Evolutionary conservation across 192 early-diverging fungal genomes (phyloP).

Genomic region (Rhizophagus prolifer): DNA sequence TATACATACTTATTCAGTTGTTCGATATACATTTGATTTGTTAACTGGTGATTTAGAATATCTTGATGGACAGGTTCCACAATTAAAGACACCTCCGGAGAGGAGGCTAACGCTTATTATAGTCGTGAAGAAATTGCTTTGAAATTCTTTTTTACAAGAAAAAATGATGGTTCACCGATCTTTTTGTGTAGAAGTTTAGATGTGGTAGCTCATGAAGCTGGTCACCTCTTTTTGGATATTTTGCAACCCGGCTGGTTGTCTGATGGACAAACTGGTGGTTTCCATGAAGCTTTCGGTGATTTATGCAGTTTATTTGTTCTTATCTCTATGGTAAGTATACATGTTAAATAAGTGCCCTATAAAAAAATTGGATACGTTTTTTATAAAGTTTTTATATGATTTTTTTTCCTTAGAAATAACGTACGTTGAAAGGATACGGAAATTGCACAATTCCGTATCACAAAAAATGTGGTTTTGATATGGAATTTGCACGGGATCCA

Average conservation of each 20-base stretch:
- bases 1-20: background rate
- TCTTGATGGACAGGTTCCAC: constrained; percentile 1
- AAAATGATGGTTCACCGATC: background rate
- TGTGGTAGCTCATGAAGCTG: constrained; percentile 9
- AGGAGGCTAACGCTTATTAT: constrained; percentile 7
- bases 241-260: background rate
- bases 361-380: too few species aligned
- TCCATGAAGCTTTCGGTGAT: constrained; percentile 25
- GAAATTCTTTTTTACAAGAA: background rate
- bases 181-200: constrained; percentile 10
- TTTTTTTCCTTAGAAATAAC: too few species aligned
- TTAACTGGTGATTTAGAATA: background rate
- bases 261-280: constrained; percentile 13
- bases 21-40: constrained; percentile 2
- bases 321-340: constrained; percentile 2
- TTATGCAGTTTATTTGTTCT: background rate
- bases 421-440: too few species aligned
- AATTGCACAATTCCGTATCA: too few species aligned
- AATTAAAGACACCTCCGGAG: background rate
- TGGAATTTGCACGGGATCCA: too few species aligned
- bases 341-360: too few species aligned
- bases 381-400: too few species aligned
- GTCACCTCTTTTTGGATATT: background rate
- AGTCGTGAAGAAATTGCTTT: background rate
- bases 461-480: too few species aligned